Evolutionary conservation across 495 filamentous ascomycete species (phyloP).

Genomic region (Penicillium lividum): DNA sequence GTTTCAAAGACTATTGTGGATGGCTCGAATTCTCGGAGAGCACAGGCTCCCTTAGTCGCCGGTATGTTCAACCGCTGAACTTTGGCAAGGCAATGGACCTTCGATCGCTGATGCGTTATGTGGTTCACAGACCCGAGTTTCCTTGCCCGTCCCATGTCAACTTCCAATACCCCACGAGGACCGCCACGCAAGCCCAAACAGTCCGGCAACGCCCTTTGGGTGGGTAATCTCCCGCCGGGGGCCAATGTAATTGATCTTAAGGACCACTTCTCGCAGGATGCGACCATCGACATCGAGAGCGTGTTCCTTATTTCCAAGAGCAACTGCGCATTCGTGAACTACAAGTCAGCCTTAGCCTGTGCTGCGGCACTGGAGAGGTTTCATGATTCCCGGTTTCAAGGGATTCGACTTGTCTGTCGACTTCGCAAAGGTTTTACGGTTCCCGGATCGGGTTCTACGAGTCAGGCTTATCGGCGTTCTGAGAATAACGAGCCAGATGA

Average conservation of each 20-base stretch:
- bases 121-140: constrained; percentile 19
- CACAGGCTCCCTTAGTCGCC: constrained; percentile 15
- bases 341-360: constrained; percentile 77
- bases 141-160: constrained; percentile 17
- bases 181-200: constrained; percentile 92
- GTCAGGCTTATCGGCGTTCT: not conserved
- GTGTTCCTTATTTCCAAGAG: constrained; percentile 96
- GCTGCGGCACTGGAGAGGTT: constrained; percentile 77
- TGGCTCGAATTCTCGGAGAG: constrained; percentile 40
- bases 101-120: constrained; percentile 1
- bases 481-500: constrained; percentile 22
- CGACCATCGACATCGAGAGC: constrained; percentile 77
- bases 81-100: constrained; percentile 13
- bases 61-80: constrained; percentile 23
- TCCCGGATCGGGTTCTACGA: constrained; percentile 26
- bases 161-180: constrained; percentile 67
- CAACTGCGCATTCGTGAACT: constrained; percentile 98
- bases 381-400: constrained; percentile 88
- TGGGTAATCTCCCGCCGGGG: constrained; percentile 87
- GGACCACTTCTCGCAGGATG: constrained; percentile 85
- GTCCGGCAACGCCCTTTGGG: constrained; percentile 93
- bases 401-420: constrained; percentile 88
- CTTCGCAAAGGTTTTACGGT: constrained; percentile 62
- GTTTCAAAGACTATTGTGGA: constrained; percentile 48
- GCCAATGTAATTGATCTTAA: constrained; percentile 79